These are phyloP conservation scores for Hymenotorrendiella dingleyae DNA, from an alignment of 2,329 filamentous ascomycete species.

Conservation along the genomic window DNA sequence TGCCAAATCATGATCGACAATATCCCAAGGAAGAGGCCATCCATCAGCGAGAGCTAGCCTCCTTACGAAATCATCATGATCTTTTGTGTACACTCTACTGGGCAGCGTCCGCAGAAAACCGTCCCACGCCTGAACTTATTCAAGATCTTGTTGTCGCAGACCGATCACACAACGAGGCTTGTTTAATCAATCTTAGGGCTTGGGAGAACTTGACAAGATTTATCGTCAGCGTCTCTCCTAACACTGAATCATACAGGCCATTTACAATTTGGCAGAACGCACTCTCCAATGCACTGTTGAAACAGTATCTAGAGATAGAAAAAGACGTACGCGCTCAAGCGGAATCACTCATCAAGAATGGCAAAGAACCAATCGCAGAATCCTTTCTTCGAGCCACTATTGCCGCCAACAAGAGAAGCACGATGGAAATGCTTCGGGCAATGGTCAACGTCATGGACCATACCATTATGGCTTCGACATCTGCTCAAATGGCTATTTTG, in stretches of 20 bases:
- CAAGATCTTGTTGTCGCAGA: conserved; percentile 54
- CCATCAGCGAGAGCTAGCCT: conserved; percentile 54
- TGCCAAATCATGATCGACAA: conserved; percentile 61
- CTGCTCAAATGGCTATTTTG: conserved; percentile 14
- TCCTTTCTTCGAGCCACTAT: conserved; percentile 11
- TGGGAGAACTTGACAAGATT: conserved; percentile 59
- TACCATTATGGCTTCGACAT: conserved; percentile 13
- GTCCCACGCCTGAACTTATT: conserved; percentile 48
- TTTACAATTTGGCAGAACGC: conserved; percentile 52
- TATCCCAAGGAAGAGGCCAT: conserved; percentile 58
- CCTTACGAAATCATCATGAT: conserved; percentile 63
- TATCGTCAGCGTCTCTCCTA: conserved; percentile 42
- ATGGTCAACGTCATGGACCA: conserved; percentile 14
- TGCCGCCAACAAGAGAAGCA: conserved; percentile 16
- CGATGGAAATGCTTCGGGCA: conserved; percentile 15
- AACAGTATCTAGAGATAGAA: conserved; percentile 43
- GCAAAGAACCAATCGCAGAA: conserved; percentile 11
- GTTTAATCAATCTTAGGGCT: conserved; percentile 55
- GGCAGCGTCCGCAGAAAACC: conserved; percentile 50
- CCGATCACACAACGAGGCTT: conserved; percentile 61
- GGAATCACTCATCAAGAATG: conserved; percentile 5
- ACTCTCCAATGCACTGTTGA: conserved; percentile 51
- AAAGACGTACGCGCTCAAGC: conserved; percentile 21
- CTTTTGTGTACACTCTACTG: conserved; percentile 62
- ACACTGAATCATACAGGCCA: conserved; percentile 38